Percentiles rank a stretch among this genome's conserved stretches.
phyloP scores from a whole-genome alignment of 2,329 filamentous ascomycete genomes.

The Colletotrichum navitas region DNA sequence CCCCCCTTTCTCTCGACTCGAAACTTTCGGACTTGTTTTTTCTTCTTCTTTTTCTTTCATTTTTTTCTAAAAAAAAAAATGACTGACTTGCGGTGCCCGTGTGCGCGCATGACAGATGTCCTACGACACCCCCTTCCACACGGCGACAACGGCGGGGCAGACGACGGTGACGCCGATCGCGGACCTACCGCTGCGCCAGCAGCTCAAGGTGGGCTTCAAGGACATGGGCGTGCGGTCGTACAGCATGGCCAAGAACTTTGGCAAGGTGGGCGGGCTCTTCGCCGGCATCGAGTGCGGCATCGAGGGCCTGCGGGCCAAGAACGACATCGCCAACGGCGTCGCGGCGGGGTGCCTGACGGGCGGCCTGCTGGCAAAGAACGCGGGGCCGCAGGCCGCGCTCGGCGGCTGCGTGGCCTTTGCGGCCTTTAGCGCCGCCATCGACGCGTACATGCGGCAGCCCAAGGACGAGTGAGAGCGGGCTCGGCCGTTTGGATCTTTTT shows the following conservation, averaged over 20 bases:
- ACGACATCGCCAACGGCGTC: constrained; percentile 90
- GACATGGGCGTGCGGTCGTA: constrained; percentile 92
- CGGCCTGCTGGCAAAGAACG: constrained; percentile 86
- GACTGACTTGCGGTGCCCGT: not conserved
- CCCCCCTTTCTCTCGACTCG: constrained; percentile 40
- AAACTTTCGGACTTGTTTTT: no score
- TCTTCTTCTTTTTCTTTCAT: not conserved
- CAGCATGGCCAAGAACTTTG: constrained; percentile 93
- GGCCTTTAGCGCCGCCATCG: constrained; percentile 91
- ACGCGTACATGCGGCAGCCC: constrained; percentile 89
- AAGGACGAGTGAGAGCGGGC: constrained; percentile 62
- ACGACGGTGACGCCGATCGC: constrained; percentile 57
- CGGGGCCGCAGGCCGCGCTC: constrained; percentile 88
- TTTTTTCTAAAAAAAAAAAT: constrained; percentile 5
- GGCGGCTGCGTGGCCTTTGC: constrained; percentile 94
- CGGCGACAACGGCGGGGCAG: constrained; percentile 53
- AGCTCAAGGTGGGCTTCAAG: constrained; percentile 87
- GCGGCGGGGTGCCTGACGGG: constrained; percentile 92
- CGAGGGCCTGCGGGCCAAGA: constrained; percentile 92
- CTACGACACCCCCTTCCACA: constrained; percentile 91
- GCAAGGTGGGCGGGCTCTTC: constrained; percentile 91
- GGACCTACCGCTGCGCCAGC: constrained; percentile 84
- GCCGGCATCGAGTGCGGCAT: constrained; percentile 95
- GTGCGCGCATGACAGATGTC: constrained; percentile 80
- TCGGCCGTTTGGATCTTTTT: not conserved